A percentile compares a stretch with the other conserved stretches of the same genome.
These are phyloP conservation scores for Monilinia polystroma DNA, from an alignment of 2,329 filamentous ascomycete genomes.

Conservation along the genomic window DNA sequence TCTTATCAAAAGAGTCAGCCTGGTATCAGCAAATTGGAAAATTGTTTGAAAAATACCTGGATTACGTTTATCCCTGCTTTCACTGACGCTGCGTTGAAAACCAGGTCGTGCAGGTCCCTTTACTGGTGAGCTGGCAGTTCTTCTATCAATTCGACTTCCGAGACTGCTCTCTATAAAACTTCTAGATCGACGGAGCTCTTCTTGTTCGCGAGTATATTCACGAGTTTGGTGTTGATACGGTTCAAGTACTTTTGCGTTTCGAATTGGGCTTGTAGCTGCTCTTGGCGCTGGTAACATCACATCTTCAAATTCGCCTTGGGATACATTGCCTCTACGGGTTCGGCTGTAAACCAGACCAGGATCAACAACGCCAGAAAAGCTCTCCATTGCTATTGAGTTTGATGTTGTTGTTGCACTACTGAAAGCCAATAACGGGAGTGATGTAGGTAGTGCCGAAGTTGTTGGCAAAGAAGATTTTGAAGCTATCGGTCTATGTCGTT, in stretches of 20 bases:
- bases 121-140: conserved; percentile 38
- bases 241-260: conserved; percentile 30
- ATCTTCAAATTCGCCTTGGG: conserved; percentile 33
- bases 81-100: conserved; percentile 37
- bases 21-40: background rate
- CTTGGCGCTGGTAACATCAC: conserved; percentile 33
- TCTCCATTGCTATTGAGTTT: conserved; percentile 52
- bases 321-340: conserved; percentile 29
- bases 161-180: conserved; percentile 32
- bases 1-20: conserved; percentile 29
- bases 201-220: conserved; percentile 38
- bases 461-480: conserved; percentile 41
- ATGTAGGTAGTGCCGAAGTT: conserved; percentile 42
- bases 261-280: conserved; percentile 35
- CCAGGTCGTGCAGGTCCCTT: conserved; percentile 35
- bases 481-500: conserved; percentile 50
- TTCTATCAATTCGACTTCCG: conserved; percentile 32
- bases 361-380: conserved; percentile 52
- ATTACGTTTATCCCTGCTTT: conserved; percentile 33
- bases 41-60: conserved; percentile 28
- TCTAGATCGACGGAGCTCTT: conserved; percentile 37
- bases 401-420: conserved; percentile 45
- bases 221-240: conserved; percentile 40
- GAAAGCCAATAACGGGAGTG: conserved; percentile 45
- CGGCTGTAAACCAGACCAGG: conserved; percentile 59